Evolutionary conservation across 2,329 filamentous ascomycete genomes (phyloP).

Genomic region (Apiospora kogelbergensis): DNA sequence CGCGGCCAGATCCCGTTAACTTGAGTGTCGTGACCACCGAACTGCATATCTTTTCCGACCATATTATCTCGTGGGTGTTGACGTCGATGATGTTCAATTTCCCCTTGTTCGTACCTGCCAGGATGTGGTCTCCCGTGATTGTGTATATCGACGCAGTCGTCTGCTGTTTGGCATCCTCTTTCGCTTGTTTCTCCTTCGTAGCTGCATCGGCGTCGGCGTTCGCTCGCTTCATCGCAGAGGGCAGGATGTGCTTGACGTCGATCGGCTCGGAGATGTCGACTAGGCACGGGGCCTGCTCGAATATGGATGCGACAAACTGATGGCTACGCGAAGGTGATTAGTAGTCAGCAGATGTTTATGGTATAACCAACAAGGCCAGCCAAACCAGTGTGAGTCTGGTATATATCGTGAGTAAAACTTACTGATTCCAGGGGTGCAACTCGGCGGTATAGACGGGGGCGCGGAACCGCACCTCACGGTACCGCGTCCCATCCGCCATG

Average conservation of each 20-base stretch:
- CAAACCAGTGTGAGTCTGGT: too few relatives aligned
- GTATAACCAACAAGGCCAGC: neutral
- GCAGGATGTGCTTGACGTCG: conserved; percentile 73
- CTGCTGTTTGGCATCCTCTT: conserved; percentile 90
- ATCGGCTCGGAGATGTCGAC: conserved; percentile 74
- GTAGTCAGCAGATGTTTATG: neutral
- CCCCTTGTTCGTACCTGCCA: conserved; percentile 92
- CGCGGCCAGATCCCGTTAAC: conserved; percentile 79
- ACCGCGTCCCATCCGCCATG: conserved; percentile 65
- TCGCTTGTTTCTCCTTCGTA: conserved; percentile 77
- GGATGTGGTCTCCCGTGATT: conserved; percentile 79
- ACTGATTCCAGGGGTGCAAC: conserved; percentile 89
- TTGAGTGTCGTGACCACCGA: conserved; percentile 87
- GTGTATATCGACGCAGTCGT: conserved; percentile 93
- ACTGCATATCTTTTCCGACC: conserved; percentile 83
- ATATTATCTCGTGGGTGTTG: conserved; percentile 76
- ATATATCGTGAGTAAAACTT: too few relatives aligned
- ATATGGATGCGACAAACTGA: conserved; percentile 86
- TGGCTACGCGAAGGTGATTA: conserved; percentile 48
- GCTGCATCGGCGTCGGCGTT: conserved; percentile 69
- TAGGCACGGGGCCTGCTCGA: conserved; percentile 87
- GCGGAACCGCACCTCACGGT: conserved; percentile 86
- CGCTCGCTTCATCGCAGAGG: conserved; percentile 77
- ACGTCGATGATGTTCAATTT: conserved; percentile 95
- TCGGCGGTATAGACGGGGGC: conserved; percentile 96